phyloP scores from a whole-genome alignment of 352 stramenopile species.

The Phytopythium helicoides region DNA sequence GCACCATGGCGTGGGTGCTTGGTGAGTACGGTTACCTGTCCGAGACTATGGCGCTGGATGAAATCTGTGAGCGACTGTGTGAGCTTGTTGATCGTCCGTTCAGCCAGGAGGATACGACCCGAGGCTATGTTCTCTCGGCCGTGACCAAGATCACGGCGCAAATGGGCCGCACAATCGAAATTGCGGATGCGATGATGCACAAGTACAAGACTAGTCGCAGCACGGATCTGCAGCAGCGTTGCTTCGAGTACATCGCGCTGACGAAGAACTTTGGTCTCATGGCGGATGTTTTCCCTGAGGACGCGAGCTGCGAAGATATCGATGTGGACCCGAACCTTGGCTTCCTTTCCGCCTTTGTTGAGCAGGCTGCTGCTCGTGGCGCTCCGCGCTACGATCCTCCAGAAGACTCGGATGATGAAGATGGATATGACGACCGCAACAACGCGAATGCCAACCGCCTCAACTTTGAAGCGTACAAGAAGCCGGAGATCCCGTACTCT shows the following conservation, averaged over 20 bases:
- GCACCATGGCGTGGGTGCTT: slow-evolving; percentile 98
- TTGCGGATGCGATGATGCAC: slow-evolving; percentile 94
- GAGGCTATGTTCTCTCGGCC: slow-evolving; percentile 94
- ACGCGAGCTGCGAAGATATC: slow-evolving; percentile 94
- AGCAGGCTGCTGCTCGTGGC: slow-evolving; percentile 90
- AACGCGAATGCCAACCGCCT: slow-evolving; percentile 57
- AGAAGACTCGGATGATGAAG: slow-evolving; percentile 95
- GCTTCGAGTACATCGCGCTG: slow-evolving; percentile 97
- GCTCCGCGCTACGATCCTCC: slow-evolving; percentile 94
- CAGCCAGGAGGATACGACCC: slow-evolving; percentile 90
- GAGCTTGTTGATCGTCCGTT: slow-evolving; percentile 88
- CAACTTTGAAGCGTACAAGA: slow-evolving; percentile 90
- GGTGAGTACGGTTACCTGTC: slow-evolving; percentile 99
- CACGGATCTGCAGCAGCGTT: slow-evolving; percentile 98
- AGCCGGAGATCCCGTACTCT: slow-evolving; percentile 86
- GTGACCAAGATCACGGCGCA: slow-evolving; percentile 99
- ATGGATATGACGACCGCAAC: slow-evolving; percentile 64
- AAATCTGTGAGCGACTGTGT: slow-evolving; percentile 95
- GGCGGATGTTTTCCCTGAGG: slow-evolving; percentile 93
- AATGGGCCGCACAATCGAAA: slow-evolving; percentile 86
- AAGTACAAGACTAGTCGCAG: slow-evolving; percentile 96
- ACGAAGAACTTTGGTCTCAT: slow-evolving; percentile 92
- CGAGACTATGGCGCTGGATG: slow-evolving; percentile 89
- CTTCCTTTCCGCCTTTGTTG: slow-evolving; percentile 95
- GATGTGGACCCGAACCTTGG: slow-evolving; percentile 95